Base-by-base conservation (phyloP, 2,329 filamentous ascomycete genomes). In the Exophiala dermatitidis region DNA sequence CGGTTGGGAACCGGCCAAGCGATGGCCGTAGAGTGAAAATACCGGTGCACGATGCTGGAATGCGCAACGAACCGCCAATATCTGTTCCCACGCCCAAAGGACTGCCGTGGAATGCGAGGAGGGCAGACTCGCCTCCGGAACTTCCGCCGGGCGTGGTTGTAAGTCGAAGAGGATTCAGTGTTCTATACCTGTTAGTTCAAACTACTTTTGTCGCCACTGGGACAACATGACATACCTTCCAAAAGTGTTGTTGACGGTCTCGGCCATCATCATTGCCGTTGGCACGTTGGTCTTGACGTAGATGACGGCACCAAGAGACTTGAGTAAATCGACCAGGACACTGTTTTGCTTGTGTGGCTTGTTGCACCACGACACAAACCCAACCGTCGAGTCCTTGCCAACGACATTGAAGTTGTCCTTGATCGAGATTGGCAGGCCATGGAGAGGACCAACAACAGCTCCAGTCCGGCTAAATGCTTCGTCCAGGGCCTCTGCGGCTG, bases 351-450 rank as follows among this genome's bases (percentile, higher is more conserved):
- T 5, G 77, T 80, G 62, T 80, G 78, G 63, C 79, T 56, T 71
- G 41, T 45, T 30, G 52, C 45, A 1, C 64, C 63, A 1, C 62
- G 65, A 55, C 43, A 53, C 19, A 10, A 60, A 46, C 72, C 68
- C 50, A 74, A 72, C 50, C 72, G 70, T 57, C 75, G 48, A 41
- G 12, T 57, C 52, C 19, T 52, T 33, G 0, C 74, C 62, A 5
- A 30, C 12, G 7, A 64, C 52, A 37, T 58, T 52, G 34, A 61
- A 62, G 40, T 45, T 53, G 40, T 68, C 74, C 56, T 76, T 77
- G 30, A 76, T 58, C 46, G 71, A 81, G 36, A 84, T 67, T 2
- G 81, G 81, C 1, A 84, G 69, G 2, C 82, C 82, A 60, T 85
- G 82, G 0, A 85, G 70, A 1, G 81, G 80, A 0, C 82, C 82